Base-by-base conservation (phyloP, 2,329 filamentous ascomycete genomes). In the Tolypocladium ovalisporum region DNA sequence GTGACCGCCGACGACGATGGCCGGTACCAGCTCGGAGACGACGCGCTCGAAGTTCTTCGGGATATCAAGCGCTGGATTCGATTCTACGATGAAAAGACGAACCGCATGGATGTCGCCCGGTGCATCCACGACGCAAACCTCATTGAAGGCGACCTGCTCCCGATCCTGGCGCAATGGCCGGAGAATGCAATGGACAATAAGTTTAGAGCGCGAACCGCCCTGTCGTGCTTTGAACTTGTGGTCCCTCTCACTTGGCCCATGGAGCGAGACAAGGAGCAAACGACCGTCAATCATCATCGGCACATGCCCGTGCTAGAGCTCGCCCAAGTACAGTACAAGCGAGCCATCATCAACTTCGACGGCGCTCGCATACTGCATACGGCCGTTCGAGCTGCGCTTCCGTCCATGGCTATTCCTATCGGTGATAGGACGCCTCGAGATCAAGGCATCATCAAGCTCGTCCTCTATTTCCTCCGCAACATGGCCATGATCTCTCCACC, bases 11-110 rank as follows among this genome's bases (percentile, higher is more conserved):
- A 90, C 63, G 86, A 93, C 65, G 86, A 91, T 67, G 89, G 89
- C 57, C 81, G 81, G 67, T 99, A 99, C 71, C 81, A 90, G 49
- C 84, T 97, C 39, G 94, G 94, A 72, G 93, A 97, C 72, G 93
- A 97, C 69, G 93, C 92, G 15, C 78, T 96, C 59, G 89, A 94
- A 58, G 94, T 92, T 67, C 79, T 99, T 58, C 91, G 93, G 61
- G 94, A 99, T 73, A 80, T 99, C 56, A 93, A 94, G 69, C 87
- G 88, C 82, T 99, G 94, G 94, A 81, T 99, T 63, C 91, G 90
- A 64, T 84, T 96, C 61, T 94, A 94, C 78, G 92, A 97, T 71
- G 89, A 96, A 69, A 95, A 95, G 70, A 85, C 87, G 62, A 95
- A 96, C 69, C 87, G 93, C 63, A 88, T 96, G 79, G 94, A 99